Percentiles rank a stretch among this genome's conserved stretches.
phyloP scores from a whole-genome alignment of 2,329 filamentous ascomycete genomes.

The Alternaria infectoria region DNA sequence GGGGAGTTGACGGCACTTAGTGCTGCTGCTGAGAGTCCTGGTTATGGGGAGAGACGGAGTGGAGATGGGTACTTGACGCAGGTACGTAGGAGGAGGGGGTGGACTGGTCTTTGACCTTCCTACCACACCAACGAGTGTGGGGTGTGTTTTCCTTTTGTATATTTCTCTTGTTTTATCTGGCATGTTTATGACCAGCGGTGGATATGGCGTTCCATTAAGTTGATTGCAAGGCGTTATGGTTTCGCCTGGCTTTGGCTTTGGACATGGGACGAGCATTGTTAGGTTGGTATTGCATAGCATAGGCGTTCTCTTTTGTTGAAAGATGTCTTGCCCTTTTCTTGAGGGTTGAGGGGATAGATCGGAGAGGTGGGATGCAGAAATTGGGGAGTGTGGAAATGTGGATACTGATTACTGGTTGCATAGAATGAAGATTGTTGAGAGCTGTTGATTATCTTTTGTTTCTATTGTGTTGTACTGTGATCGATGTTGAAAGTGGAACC shows the following conservation, averaged over 20 bases:
- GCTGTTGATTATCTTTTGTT: accelerated
- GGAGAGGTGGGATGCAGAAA: neutral
- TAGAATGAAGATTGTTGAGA: neutral
- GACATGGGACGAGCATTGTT: neutral
- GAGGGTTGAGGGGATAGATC: neutral
- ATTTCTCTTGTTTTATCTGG: neutral
- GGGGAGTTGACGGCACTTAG: too few relatives aligned
- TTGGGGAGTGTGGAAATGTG: neutral
- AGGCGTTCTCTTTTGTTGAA: neutral
- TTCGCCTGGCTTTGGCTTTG: neutral
- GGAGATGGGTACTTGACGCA: slow-evolving; percentile 12
- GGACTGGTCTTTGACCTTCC: slow-evolving; percentile 21
- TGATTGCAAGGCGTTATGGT: neutral
- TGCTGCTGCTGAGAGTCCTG: too few relatives aligned
- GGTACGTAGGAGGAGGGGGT: slow-evolving; percentile 19
- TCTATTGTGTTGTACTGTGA: neutral
- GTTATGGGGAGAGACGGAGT: neutral
- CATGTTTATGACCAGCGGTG: too few relatives aligned
- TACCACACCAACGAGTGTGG: neutral
- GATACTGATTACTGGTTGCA: neutral
- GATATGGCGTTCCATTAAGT: too few relatives aligned
- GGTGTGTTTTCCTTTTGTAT: neutral
- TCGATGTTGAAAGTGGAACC: too few relatives aligned
- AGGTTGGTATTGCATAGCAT: neutral
- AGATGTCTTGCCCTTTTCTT: too few relatives aligned